Conservation (phyloP, 352 stramenopile species). For the Phytopythium litorale region DNA sequence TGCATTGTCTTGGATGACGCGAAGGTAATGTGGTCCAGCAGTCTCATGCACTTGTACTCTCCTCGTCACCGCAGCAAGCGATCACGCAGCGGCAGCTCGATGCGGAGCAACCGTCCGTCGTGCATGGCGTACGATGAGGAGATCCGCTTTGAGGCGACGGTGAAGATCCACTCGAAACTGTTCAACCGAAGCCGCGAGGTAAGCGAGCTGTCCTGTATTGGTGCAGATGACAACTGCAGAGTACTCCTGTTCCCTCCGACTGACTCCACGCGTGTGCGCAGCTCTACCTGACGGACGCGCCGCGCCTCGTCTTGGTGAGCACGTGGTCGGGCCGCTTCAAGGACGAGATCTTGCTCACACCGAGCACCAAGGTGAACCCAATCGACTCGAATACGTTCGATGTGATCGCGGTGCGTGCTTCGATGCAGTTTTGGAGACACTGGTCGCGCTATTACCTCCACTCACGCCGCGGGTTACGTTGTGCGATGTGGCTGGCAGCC, state of each 20-base stretch:
- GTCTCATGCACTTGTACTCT: conserved; percentile 1
- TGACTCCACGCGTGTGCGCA: conserved; percentile 7
- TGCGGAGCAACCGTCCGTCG: conserved; percentile 40
- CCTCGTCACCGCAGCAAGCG: conserved; percentile 22
- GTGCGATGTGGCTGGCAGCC: conserved; percentile 17
- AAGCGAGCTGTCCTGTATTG: neutral
- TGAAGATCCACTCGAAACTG: conserved; percentile 79
- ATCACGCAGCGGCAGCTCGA: conserved; percentile 63
- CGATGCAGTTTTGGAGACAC: neutral
- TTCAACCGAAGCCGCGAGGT: conserved; percentile 74
- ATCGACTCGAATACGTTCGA: conserved; percentile 76
- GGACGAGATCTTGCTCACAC: conserved; percentile 57
- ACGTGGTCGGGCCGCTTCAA: conserved; percentile 73
- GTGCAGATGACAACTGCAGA: neutral
- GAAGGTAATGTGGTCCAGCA: neutral
- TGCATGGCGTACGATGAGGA: conserved; percentile 68
- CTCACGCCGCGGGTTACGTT: conserved; percentile 4
- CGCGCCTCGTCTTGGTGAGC: conserved; percentile 62
- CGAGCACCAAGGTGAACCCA: conserved; percentile 62
- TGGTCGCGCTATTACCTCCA: neutral
- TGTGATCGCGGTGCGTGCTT: conserved; percentile 54
- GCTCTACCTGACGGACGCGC: conserved; percentile 69
- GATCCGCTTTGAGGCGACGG: conserved; percentile 62
- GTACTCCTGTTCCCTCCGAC: neutral
- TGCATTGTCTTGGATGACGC: neutral